phyloP scores from a whole-genome alignment of 371 early-diverging fungal genomes.

The Basidiobolus meristosporus region DNA sequence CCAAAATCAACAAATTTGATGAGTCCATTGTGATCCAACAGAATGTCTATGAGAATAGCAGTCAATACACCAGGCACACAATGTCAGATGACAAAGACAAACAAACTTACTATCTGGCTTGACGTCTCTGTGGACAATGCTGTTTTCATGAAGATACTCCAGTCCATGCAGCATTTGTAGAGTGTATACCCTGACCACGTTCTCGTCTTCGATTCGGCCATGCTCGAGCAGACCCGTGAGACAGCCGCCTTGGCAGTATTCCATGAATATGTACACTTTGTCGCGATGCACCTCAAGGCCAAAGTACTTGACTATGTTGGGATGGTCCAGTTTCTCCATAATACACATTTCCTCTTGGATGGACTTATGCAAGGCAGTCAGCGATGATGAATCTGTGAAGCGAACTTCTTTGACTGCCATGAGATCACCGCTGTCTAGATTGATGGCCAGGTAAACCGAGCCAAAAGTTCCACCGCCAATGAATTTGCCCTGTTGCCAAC shows the following conservation, averaged over 20 bases:
- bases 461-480: constrained; percentile 83
- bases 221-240: constrained; percentile 57
- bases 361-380: constrained; percentile 41
- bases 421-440: constrained; percentile 66
- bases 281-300: constrained; percentile 86
- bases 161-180: constrained; percentile 76
- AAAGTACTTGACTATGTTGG: constrained; percentile 78
- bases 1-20: constrained; percentile 84
- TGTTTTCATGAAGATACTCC: constrained; percentile 71
- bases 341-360: constrained; percentile 83
- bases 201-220: constrained; percentile 58
- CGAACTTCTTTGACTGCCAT: constrained; percentile 88
- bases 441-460: constrained; percentile 64
- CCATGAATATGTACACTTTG: constrained; percentile 85
- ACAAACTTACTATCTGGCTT: constrained; percentile 40
- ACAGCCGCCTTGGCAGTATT: constrained; percentile 75
- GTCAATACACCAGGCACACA: constrained; percentile 10
- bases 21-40: constrained; percentile 57
- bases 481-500: constrained; percentile 75
- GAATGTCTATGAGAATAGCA: too few species aligned
- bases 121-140: constrained; percentile 83
- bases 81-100: background rate
- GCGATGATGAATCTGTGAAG: constrained; percentile 57
- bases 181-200: constrained; percentile 49
- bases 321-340: constrained; percentile 72